Evolutionary conservation across 2,329 filamentous ascomycete genomes (phyloP).

Genomic region (Myriangium duriaei): DNA sequence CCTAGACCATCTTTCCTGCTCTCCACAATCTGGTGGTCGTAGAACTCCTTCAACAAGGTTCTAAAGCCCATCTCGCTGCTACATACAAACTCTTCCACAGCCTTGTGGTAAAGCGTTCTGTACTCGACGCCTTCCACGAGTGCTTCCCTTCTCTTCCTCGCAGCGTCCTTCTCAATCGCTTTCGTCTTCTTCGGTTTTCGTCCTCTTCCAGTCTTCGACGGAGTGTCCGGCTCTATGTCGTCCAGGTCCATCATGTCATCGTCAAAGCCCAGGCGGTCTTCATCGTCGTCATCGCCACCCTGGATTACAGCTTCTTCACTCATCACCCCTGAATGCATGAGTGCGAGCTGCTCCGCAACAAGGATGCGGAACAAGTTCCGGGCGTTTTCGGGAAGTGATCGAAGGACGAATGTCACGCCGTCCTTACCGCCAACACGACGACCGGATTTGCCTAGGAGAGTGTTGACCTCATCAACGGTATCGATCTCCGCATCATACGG

Average conservation of each 20-base stretch:
- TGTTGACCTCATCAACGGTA: conserved; percentile 80
- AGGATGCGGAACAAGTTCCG: conserved; percentile 75
- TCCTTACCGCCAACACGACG: conserved; percentile 76
- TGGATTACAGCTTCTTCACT: conserved; percentile 22
- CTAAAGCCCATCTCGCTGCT: conserved; percentile 93
- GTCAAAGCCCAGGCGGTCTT: conserved; percentile 6
- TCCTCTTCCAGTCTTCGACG: conserved; percentile 15
- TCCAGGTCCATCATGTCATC: conserved; percentile 14
- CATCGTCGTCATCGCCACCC: conserved; percentile 4
- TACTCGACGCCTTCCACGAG: conserved; percentile 65
- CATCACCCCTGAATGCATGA: conserved; percentile 22
- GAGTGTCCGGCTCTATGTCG: conserved; percentile 16
- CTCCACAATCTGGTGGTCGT: conserved; percentile 95
- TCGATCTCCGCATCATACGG: conserved; percentile 64
- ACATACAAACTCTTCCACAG: conserved; percentile 92
- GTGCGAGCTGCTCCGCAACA: conserved; percentile 68
- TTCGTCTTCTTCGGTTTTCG: conserved; percentile 15
- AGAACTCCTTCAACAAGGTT: conserved; percentile 89
- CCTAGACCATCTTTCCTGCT: conserved; percentile 76
- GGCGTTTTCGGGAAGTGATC: conserved; percentile 83
- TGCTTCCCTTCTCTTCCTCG: conserved; percentile 5
- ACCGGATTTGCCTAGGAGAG: conserved; percentile 68
- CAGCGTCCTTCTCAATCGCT: conserved; percentile 11
- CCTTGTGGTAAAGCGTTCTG: conserved; percentile 82
- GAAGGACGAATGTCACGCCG: conserved; percentile 81